Base-by-base conservation (phyloP, 176 grass and related monocot species). In the Zea luxurians region DNA sequence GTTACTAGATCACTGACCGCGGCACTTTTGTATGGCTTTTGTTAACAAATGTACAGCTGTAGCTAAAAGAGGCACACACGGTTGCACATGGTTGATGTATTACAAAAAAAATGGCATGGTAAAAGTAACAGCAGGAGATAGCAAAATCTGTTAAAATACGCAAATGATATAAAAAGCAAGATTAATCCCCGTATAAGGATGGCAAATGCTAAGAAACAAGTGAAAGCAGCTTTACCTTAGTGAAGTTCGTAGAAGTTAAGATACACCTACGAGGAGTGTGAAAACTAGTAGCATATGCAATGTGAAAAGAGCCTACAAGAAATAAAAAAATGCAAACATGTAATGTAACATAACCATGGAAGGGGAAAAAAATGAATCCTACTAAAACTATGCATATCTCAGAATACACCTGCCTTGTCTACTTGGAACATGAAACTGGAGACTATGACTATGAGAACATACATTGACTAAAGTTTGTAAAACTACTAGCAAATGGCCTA, bases 231-330 rank as follows among this genome's bases (percentile, higher is more conserved):
- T 75, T 89, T 79, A 94, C 95, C 95, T 80, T 98, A 94, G 75
- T 92, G 80, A 64, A 94, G 86, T 21, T 92, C 76, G 15, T 98
- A 98, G 74, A 94, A 98, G 78, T 98, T 98, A 66, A 98, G 95
- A 82, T 90, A 98, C 66, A 98, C 27, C 27, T 27, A 27, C 27
- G 27, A 86, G 55, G 94, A 92, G 69, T 98, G 95, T 40, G 95
- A 27, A 27, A 27, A 27, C 27, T 98, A 37, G 95, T 98, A 73
- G 15, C 2, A 55, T 2, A n/a, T n/a, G 17, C 16, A 55, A 55
- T 55, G n/a, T 59, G 57, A 59, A 20, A 59, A 21, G 55, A 18
- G 8, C n/a, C 57, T 59, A 27, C 57, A 59, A 21, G n/a, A 59
- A 10, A 58, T 18, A 59, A 59, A 59, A 59, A 4, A 59, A 21